Evolutionary conservation across 345 rosid genomes (phyloP).

Genomic region (Eucalyptus pumila): DNA sequence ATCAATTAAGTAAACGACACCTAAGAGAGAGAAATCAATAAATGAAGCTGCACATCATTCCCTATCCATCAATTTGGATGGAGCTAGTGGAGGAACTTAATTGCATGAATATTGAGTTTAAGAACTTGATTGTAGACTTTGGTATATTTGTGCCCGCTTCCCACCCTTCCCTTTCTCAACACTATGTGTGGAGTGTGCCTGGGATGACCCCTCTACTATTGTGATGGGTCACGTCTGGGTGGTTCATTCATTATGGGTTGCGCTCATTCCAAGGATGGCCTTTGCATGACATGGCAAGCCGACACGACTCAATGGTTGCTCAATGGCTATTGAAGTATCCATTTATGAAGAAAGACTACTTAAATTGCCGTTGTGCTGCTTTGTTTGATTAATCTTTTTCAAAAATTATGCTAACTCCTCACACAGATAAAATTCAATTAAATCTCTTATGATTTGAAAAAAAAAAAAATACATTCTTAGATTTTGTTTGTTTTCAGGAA

Average conservation of each 20-base stretch:
- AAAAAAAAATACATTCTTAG: no score
- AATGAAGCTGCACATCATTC: not conserved
- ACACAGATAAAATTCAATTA: not conserved
- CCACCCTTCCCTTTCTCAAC: not conserved
- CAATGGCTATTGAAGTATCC: not conserved
- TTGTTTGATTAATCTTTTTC: not conserved
- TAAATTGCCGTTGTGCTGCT: not conserved
- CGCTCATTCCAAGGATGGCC: not conserved
- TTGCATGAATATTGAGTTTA: not conserved
- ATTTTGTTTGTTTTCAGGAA: fast-evolving
- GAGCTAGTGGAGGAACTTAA: not conserved
- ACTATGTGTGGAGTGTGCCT: not conserved
- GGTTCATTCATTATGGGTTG: not conserved
- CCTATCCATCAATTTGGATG: not conserved
- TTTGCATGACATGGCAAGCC: fast-evolving
- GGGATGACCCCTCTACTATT: not conserved
- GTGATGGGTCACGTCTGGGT: fast-evolving
- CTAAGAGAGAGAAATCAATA: not conserved
- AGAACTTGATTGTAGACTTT: no score
- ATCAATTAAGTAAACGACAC: not conserved
- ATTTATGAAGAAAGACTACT: not conserved
- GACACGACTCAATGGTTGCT: fast-evolving
- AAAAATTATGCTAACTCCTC: not conserved
- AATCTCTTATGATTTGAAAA: not conserved
- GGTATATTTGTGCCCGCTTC: fast-evolving